Percentiles rank a stretch among this genome's conserved stretches.
phyloP scores from a whole-genome alignment of 2,329 filamentous ascomycete genomes.

The Aspergillus niger region DNA sequence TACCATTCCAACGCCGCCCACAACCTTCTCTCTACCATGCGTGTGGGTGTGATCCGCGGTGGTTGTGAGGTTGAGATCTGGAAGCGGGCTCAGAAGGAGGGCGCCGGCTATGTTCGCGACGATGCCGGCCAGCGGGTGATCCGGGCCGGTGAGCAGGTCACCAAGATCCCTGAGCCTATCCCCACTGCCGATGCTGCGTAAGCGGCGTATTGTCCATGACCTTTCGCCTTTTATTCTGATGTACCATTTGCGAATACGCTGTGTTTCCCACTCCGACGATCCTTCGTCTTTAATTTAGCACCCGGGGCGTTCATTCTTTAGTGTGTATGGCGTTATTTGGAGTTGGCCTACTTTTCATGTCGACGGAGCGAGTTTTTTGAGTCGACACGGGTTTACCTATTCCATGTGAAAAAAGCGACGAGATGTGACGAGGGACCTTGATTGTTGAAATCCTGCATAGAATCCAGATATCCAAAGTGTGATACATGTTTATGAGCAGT shows the following conservation, averaged over 20 bases:
- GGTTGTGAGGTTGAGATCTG: conserved; percentile 90
- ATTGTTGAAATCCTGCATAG: neutral
- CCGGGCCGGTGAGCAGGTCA: conserved; percentile 81
- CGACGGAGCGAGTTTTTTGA: conserved; percentile 6
- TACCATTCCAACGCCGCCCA: conserved; percentile 87
- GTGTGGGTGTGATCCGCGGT: conserved; percentile 81
- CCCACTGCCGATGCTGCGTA: conserved; percentile 78
- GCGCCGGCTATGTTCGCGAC: conserved; percentile 76
- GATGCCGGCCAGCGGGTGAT: conserved; percentile 78
- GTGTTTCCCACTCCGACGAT: conserved; percentile 11
- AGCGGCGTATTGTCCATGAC: conserved; percentile 14
- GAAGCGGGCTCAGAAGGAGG: conserved; percentile 82
- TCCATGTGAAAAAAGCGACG: conserved; percentile 1
- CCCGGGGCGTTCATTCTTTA: conserved; percentile 25
- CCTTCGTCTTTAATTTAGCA: conserved; percentile 23
- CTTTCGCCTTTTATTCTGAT: conserved; percentile 8
- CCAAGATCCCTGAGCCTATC: conserved; percentile 76
- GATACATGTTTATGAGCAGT: neutral
- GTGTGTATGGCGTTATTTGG: conserved; percentile 15
- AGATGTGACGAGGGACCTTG: conserved; percentile 6
- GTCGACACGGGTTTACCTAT: conserved; percentile 1
- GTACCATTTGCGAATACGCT: conserved; percentile 14
- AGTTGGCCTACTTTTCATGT: conserved; percentile 10
- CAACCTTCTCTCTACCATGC: conserved; percentile 85
- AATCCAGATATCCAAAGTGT: conserved; percentile 5